Percentiles rank a stretch among this genome's conserved stretches.
phyloP scores from a whole-genome alignment of 495 filamentous ascomycete genomes.

The Penicillium manginii region DNA sequence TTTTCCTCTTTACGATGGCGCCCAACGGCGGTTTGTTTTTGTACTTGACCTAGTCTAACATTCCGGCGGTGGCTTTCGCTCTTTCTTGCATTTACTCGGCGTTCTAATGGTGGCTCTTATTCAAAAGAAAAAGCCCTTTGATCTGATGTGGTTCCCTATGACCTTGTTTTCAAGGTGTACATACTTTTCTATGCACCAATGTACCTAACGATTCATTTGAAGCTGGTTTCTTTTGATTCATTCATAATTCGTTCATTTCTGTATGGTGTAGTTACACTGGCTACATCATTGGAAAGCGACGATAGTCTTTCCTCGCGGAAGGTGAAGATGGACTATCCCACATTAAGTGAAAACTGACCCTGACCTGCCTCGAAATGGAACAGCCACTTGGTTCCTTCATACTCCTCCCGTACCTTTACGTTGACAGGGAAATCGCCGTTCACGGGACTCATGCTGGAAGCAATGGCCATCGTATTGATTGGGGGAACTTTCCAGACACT shows the following conservation, averaged over 20 bases:
- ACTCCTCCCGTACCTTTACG: conserved; percentile 20
- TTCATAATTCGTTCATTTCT: not conserved
- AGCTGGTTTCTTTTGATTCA: conserved; percentile 4
- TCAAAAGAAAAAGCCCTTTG: not conserved
- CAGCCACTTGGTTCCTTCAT: conserved; percentile 29
- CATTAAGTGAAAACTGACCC: conserved; percentile 27
- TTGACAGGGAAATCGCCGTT: conserved; percentile 23
- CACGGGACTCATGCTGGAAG: conserved; percentile 21
- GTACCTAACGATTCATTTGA: not conserved
- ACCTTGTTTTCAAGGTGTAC: conserved; percentile 27
- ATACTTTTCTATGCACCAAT: conserved; percentile 22
- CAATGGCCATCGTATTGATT: conserved; percentile 20
- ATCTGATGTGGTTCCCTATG: conserved; percentile 12
- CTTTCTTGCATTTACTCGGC: conserved; percentile 27
- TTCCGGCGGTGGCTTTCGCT: not conserved
- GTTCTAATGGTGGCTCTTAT: conserved; percentile 23
- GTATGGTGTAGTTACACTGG: too few species aligned
- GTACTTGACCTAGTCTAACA: not conserved
- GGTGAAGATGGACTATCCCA: too few species aligned
- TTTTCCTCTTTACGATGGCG: conserved; percentile 4
- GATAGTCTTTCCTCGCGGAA: not conserved
- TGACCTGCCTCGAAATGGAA: conserved; percentile 29
- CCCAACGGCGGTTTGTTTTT: not conserved
- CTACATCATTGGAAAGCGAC: too few species aligned
- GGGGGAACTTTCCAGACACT: conserved; percentile 26